These are phyloP conservation scores for Aspergillus sergii DNA, from an alignment of 2,329 filamentous ascomycete genomes.

Conservation along the genomic window DNA sequence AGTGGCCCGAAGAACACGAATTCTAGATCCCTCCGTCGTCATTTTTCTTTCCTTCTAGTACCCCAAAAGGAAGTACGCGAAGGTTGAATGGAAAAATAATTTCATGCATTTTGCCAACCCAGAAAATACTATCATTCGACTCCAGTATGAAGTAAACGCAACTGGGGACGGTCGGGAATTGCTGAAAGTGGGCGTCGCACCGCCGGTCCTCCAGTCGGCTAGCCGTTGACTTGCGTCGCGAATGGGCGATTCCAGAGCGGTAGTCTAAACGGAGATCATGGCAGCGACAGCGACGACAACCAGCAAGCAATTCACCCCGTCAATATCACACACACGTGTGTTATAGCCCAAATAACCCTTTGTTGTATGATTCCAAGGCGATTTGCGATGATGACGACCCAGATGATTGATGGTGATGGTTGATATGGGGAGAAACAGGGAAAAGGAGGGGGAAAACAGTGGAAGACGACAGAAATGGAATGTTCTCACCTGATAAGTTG, in stretches of 20 bases:
- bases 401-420: constrained; percentile 7
- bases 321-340: not conserved
- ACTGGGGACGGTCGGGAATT: constrained; percentile 14
- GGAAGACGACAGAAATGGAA: constrained; percentile 19
- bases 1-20: constrained; percentile 19
- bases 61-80: not conserved
- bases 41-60: not conserved
- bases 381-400: constrained; percentile 6
- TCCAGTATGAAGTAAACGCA: not conserved
- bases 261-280: constrained; percentile 16
- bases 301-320: constrained; percentile 15
- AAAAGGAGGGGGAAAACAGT: constrained; percentile 13
- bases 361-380: not conserved
- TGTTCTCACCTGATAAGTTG: constrained; percentile 29
- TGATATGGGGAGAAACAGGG: constrained; percentile 3
- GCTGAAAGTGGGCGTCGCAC: constrained; percentile 13
- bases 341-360: not conserved
- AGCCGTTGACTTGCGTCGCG: constrained; percentile 19
- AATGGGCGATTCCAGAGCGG: constrained; percentile 15
- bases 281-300: constrained; percentile 1
- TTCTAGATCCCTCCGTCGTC: constrained; percentile 14
- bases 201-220: constrained; percentile 19
- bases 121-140: not conserved
- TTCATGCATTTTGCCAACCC: not conserved
- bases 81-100: not conserved